Evolutionary conservation across 768 basidiomycete genomes (phyloP).

Genomic region (Serendipita sp.): DNA sequence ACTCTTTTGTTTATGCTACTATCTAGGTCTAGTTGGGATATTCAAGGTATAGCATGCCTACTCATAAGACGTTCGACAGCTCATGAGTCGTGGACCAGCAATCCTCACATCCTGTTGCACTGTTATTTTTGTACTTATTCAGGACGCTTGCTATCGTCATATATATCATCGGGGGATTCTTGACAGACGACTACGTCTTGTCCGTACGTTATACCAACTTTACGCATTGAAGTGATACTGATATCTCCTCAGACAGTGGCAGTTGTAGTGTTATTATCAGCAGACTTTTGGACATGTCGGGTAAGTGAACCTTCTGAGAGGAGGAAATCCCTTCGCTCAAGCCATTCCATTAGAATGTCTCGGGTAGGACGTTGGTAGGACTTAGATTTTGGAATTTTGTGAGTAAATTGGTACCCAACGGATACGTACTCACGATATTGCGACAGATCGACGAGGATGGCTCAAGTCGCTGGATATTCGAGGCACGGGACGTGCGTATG

Average conservation of each 20-base stretch:
- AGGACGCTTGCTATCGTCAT: constrained; percentile 74
- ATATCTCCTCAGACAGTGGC: constrained; percentile 47
- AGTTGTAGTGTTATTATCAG: constrained; percentile 83
- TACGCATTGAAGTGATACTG: background rate
- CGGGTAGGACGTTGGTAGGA: constrained; percentile 85
- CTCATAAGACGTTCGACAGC: background rate
- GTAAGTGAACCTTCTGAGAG: constrained; percentile 27
- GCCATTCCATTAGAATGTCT: constrained; percentile 51
- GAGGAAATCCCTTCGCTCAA: background rate
- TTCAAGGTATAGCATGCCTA: constrained; percentile 40
- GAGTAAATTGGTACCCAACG: background rate
- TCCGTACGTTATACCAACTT: constrained; percentile 39
- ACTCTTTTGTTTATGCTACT: background rate
- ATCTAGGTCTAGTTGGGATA: constrained; percentile 52
- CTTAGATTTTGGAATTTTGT: constrained; percentile 97
- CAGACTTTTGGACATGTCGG: constrained; percentile 98
- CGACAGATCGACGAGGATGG: constrained; percentile 85
- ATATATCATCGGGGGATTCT: constrained; percentile 85
- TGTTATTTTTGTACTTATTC: constrained; percentile 86
- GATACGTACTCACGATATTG: background rate
- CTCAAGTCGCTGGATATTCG: constrained; percentile 94
- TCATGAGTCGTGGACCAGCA: constrained; percentile 17
- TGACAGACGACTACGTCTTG: constrained; percentile 81
- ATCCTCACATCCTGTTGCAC: constrained; percentile 60
- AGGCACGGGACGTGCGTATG: constrained; percentile 77